Evolutionary conservation across 495 filamentous ascomycete species (phyloP).

Genomic region (Talaromyces nanjingensis): DNA sequence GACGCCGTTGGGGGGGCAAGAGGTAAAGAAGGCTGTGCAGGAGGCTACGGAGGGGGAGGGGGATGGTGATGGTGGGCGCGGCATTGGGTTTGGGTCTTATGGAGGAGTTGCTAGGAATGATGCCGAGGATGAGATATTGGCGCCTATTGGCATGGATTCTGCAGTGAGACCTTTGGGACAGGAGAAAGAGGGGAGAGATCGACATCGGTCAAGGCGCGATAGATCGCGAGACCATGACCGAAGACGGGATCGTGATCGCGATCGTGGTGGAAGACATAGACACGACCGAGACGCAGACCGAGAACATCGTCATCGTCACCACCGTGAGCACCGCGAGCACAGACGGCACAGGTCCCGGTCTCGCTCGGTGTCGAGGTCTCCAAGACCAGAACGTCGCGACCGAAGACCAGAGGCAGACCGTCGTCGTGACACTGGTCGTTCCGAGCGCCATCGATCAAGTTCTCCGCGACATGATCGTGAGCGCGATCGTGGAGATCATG

Average conservation of each 20-base stretch:
- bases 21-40: conserved; percentile 21
- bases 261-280: conserved; percentile 1
- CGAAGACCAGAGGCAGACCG: background rate
- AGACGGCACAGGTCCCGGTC: background rate
- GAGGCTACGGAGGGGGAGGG: conserved; percentile 28
- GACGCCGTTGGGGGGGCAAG: conserved; percentile 28
- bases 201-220: conserved; percentile 4
- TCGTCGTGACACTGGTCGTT: background rate
- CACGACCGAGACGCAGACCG: background rate
- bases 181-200: background rate
- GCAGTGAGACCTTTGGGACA: conserved; percentile 6
- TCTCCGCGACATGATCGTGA: background rate
- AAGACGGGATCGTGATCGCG: background rate
- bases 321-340: background rate
- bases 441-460: background rate
- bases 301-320: background rate
- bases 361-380: background rate
- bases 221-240: conserved; percentile 16
- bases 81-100: conserved; percentile 20
- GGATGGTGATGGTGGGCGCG: conserved; percentile 12
- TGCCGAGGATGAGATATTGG: conserved; percentile 16
- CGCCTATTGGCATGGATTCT: conserved; percentile 16
- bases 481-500: background rate
- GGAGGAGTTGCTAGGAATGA: conserved; percentile 13
- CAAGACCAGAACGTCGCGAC: conserved; percentile 1